Percentiles rank a stretch among this genome's conserved stretches.
Evolutionary conservation across 164 flowering plant species (phyloP).

Genomic region (Vitis rupestris): DNA sequence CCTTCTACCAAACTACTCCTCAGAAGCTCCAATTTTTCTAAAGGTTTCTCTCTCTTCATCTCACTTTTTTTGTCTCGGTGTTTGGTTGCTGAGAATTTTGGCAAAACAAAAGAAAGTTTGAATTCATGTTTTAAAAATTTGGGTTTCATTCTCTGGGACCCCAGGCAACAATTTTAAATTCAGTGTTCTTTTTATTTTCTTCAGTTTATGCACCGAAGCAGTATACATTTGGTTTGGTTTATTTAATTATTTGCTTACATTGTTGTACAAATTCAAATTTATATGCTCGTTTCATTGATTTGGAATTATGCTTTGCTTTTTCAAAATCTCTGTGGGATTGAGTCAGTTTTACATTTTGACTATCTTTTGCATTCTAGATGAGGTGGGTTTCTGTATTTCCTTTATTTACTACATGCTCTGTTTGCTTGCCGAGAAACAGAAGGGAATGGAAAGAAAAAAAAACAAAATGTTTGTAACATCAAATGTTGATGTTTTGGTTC

Average conservation of each 20-base stretch:
- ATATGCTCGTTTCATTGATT: neutral
- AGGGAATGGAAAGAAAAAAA: no score
- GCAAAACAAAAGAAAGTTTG: neutral
- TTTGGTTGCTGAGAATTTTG: neutral
- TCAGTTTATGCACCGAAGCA: no score
- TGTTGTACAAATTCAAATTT: neutral
- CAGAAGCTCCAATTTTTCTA: conserved; percentile 19
- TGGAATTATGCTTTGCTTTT: neutral
- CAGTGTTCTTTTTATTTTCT: no score
- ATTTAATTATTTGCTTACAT: neutral
- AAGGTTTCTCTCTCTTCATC: conserved; percentile 17
- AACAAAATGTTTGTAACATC: no score
- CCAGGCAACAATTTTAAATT: no score
- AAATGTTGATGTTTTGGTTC: no score
- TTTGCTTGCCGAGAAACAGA: no score
- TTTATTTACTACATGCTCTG: no score
- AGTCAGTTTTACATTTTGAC: neutral
- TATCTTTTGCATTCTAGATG: neutral
- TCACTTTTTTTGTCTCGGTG: neutral
- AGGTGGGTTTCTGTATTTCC: neutral
- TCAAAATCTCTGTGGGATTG: neutral
- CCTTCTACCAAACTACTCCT: conserved; percentile 37
- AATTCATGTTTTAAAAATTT: neutral
- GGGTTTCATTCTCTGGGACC: neutral
- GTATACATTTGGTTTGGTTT: no score